Evolutionary conservation across 192 early-diverging fungal species (phyloP).

Genomic region (Funneliformis geosporum): DNA sequence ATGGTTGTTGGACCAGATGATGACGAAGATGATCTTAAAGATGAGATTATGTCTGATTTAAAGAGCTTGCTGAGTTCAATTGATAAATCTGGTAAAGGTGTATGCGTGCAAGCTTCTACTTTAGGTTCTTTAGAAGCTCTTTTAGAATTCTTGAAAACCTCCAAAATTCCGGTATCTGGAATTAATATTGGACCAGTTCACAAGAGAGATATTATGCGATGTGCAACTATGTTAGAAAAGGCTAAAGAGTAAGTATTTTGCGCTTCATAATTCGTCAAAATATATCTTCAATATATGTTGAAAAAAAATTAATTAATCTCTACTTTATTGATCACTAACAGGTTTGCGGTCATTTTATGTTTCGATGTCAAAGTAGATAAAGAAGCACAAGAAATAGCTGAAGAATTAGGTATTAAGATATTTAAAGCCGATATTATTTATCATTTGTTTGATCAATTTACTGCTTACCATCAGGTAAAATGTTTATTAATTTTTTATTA

Average conservation of each 20-base stretch:
- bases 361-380: conserved; percentile 89
- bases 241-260: conserved; percentile 65
- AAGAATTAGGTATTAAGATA: conserved; percentile 87
- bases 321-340: conserved; percentile 54
- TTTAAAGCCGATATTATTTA: conserved; percentile 99
- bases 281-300: conserved; percentile 39
- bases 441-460: conserved; percentile 95
- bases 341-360: conserved; percentile 77
- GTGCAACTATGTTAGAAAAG: conserved; percentile 90
- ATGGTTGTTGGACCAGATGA: conserved; percentile 92
- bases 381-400: conserved; percentile 90
- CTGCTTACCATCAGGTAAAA: conserved; percentile 64
- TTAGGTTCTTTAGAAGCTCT: conserved; percentile 97
- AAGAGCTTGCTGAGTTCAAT: conserved; percentile 71
- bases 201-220: conserved; percentile 94
- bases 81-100: conserved; percentile 86
- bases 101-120: conserved; percentile 98
- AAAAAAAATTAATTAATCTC: too few relatives aligned
- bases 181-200: conserved; percentile 98
- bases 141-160: conserved; percentile 84
- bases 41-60: conserved; percentile 94
- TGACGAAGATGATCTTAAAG: conserved; percentile 93
- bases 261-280: too few relatives aligned
- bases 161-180: conserved; percentile 94
- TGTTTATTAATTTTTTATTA: not conserved